Conservation (phyloP, 2,329 filamentous ascomycete species). For the Aspergillus ibericus region DNA sequence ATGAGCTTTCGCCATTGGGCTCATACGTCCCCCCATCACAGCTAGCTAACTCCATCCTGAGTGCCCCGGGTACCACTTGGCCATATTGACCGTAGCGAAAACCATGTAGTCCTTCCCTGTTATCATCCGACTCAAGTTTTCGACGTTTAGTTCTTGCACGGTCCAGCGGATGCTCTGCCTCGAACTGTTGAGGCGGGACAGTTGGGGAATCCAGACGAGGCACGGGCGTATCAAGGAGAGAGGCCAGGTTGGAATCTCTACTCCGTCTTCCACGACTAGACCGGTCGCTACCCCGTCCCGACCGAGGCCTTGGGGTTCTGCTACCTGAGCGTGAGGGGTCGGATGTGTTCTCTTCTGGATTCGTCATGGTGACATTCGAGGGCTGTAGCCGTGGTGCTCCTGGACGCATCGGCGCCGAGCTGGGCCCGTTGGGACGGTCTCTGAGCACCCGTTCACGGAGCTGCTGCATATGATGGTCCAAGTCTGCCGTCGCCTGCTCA, state of each 20-base stretch:
- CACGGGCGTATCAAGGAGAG: slow-evolving; percentile 28
- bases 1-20: slow-evolving; percentile 55
- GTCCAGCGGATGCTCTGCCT: slow-evolving; percentile 28
- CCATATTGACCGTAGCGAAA: slow-evolving; percentile 85
- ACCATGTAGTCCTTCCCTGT: slow-evolving; percentile 47
- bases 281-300: slow-evolving; percentile 22
- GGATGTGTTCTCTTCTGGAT: slow-evolving; percentile 20
- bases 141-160: slow-evolving; percentile 64
- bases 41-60: slow-evolving; percentile 84
- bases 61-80: slow-evolving; percentile 76
- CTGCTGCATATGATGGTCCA: slow-evolving; percentile 29
- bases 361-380: slow-evolving; percentile 13
- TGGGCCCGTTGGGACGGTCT: slow-evolving; percentile 16
- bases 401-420: slow-evolving; percentile 14
- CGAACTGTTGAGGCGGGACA: slow-evolving; percentile 27
- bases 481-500: slow-evolving; percentile 26
- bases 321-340: slow-evolving; percentile 14
- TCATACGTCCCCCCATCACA: slow-evolving; percentile 78
- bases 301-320: slow-evolving; percentile 23
- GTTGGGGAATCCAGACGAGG: slow-evolving; percentile 29
- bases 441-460: slow-evolving; percentile 15
- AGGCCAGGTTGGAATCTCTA: slow-evolving; percentile 20
- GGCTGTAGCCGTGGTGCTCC: slow-evolving; percentile 15
- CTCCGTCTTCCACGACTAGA: slow-evolving; percentile 10
- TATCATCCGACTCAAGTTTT: slow-evolving; percentile 66